Conservation (phyloP, 1,284 basidiomycete species). For the Ganoderma sinense region DNA sequence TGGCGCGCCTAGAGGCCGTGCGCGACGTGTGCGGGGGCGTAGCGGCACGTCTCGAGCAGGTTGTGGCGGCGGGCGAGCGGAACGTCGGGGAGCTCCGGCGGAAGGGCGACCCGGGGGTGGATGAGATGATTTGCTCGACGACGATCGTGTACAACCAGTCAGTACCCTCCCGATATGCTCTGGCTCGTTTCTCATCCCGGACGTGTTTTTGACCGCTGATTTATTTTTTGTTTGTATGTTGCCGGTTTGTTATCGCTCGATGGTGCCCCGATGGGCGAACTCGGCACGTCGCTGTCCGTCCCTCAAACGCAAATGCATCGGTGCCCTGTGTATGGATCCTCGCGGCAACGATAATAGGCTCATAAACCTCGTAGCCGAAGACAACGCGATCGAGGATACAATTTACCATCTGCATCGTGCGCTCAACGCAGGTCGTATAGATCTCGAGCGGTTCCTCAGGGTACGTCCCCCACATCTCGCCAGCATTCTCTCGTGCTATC, state of each 20-base stretch:
- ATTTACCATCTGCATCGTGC: constrained; percentile 97
- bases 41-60: constrained; percentile 67
- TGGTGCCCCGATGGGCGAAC: neutral
- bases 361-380: constrained; percentile 96
- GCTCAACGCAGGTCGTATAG: constrained; percentile 90
- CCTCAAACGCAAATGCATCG: constrained; percentile 1
- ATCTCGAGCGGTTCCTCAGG: constrained; percentile 91
- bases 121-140: constrained; percentile 95
- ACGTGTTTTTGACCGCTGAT: constrained; percentile 1
- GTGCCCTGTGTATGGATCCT: neutral
- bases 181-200: neutral
- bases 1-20: constrained; percentile 95
- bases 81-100: constrained; percentile 74
- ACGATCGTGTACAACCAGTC: constrained; percentile 96
- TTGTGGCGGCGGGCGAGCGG: constrained; percentile 70
- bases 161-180: constrained; percentile 42
- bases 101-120: constrained; percentile 85
- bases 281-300: neutral
- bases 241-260: neutral
- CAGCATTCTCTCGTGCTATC: constrained; percentile 2
- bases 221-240: neutral
- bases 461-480: constrained; percentile 51
- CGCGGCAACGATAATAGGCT: constrained; percentile 60
- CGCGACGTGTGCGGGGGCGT: constrained; percentile 89
- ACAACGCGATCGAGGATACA: constrained; percentile 98